Percentiles rank a stretch among this genome's conserved stretches.
Conservation (phyloP, 352 stramenopile genomes). For the Phytopythium mirpurense region DNA sequence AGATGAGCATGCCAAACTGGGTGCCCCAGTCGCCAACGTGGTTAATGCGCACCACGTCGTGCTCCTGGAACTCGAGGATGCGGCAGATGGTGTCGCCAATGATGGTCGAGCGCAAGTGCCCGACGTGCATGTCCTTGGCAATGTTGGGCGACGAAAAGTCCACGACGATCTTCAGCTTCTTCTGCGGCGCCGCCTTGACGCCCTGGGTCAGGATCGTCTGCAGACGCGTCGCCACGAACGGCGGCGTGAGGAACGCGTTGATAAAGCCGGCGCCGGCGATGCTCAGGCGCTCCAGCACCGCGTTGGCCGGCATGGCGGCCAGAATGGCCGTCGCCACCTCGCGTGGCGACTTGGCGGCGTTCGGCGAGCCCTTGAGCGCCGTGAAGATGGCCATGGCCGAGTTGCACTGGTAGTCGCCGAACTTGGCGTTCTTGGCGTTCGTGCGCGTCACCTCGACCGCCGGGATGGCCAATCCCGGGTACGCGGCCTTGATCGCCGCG, state of each 20-base stretch:
- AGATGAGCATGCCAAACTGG: constrained; percentile 99
- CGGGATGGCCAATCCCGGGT: constrained; percentile 46
- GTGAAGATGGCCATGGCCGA: constrained; percentile 96
- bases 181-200: constrained; percentile 78
- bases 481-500: constrained; percentile 64
- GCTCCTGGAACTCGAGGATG: constrained; percentile 83
- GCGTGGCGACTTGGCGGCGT: constrained; percentile 68
- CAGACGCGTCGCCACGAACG: constrained; percentile 74
- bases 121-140: constrained; percentile 88
- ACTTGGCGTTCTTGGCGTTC: constrained; percentile 77
- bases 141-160: constrained; percentile 88
- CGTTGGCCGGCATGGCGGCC: constrained; percentile 70
- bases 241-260: constrained; percentile 91
- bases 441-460: constrained; percentile 68
- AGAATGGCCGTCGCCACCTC: constrained; percentile 91
- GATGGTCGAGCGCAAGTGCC: constrained; percentile 89
- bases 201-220: constrained; percentile 68
- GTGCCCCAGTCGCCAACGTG: constrained; percentile 86
- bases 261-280: constrained; percentile 97
- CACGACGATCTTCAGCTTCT: constrained; percentile 63
- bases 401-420: constrained; percentile 98
- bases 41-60: constrained; percentile 81
- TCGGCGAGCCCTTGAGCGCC: constrained; percentile 87
- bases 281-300: constrained; percentile 85
- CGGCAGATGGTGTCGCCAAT: constrained; percentile 85